Percentiles rank a stretch among this genome's conserved stretches.
phyloP scores from a whole-genome alignment of 2,329 filamentous ascomycete genomes.

The Tolypocladium inflatum region DNA sequence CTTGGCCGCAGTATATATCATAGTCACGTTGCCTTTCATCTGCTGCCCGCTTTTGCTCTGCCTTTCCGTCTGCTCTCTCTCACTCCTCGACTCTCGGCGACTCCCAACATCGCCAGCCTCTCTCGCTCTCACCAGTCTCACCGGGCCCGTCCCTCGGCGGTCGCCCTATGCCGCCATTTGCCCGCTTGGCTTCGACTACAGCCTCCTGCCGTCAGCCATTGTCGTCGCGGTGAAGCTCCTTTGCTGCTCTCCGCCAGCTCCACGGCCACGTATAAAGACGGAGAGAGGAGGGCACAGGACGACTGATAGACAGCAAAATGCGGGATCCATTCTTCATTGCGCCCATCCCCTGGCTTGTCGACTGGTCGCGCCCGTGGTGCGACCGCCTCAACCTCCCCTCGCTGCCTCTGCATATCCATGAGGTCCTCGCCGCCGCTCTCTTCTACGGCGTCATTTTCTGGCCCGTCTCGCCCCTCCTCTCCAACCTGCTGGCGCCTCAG shows the following conservation, averaged over 20 bases:
- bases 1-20: neutral
- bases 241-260: neutral
- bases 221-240: neutral
- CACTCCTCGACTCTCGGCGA: neutral
- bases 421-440: slow-evolving; percentile 56
- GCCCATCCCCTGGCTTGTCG: slow-evolving; percentile 46
- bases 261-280: neutral
- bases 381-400: slow-evolving; percentile 52
- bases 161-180: neutral
- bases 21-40: neutral
- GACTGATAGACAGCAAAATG: slow-evolving; percentile 37
- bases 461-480: slow-evolving; percentile 58
- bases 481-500: slow-evolving; percentile 48
- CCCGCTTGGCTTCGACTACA: neutral
- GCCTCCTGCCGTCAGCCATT: neutral
- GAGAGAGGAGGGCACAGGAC: neutral
- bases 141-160: neutral
- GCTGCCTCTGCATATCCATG: slow-evolving; percentile 68
- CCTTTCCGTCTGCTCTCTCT: neutral
- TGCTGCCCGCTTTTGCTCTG: neutral
- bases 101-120: neutral
- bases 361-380: slow-evolving; percentile 53
- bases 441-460: slow-evolving; percentile 61
- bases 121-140: no score
- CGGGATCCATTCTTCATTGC: slow-evolving; percentile 62